Conservation (phyloP, 345 rosid species). For the Camelina laxa region DNA sequence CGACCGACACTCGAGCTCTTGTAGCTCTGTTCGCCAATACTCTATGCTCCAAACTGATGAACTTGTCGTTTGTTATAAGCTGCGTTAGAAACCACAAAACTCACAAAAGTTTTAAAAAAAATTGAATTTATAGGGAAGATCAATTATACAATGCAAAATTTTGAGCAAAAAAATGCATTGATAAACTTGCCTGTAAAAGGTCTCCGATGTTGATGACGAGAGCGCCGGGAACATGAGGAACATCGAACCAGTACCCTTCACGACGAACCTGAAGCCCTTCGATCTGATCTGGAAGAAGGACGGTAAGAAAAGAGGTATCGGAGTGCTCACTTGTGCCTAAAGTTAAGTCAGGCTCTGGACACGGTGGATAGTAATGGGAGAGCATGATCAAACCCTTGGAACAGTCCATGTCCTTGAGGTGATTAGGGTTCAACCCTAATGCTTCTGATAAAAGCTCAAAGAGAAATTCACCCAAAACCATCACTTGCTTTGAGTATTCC, state of each 20-base stretch:
- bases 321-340: conserved; percentile 55
- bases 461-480: conserved; percentile 43
- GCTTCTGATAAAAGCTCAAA: conserved; percentile 64
- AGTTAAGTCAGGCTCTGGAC: conserved; percentile 64
- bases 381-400: conserved; percentile 46
- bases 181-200: conserved; percentile 57
- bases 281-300: conserved; percentile 64
- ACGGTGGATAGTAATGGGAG: conserved; percentile 61
- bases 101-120: no score
- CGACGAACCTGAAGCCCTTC: conserved; percentile 64
- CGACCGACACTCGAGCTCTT: conserved; percentile 49
- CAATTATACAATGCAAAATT: not conserved
- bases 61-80: conserved; percentile 55
- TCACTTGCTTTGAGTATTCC: conserved; percentile 50
- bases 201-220: conserved; percentile 62
- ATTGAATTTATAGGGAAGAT: not conserved
- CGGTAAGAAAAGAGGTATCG: conserved; percentile 55
- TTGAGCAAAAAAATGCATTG: not conserved
- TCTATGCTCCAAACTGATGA: conserved; percentile 51
- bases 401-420: conserved; percentile 52
- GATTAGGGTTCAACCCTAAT: conserved; percentile 50
- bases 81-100: conserved; percentile 19
- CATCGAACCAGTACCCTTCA: conserved; percentile 52
- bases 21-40: conserved; percentile 49
- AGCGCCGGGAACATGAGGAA: conserved; percentile 55